These are phyloP conservation scores for Nissolia schottii DNA, from an alignment of 306 rosid species.

Conservation along the genomic window DNA sequence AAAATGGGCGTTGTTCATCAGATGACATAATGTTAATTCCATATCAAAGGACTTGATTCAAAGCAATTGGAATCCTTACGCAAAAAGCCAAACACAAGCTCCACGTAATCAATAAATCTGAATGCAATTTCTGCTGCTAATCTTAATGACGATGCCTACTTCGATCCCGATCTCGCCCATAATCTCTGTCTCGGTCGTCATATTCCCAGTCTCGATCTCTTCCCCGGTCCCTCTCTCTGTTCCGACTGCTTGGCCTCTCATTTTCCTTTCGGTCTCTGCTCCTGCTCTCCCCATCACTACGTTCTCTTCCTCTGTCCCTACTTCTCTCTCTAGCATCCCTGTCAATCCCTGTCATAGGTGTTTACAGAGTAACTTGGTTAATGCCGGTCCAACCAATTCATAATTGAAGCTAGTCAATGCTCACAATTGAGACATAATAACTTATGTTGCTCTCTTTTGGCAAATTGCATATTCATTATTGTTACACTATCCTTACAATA, in stretches of 20 bases:
- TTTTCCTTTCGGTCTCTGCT: slow-evolving; percentile 57
- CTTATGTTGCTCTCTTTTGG: neutral
- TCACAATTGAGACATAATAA: neutral
- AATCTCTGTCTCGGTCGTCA: slow-evolving; percentile 62
- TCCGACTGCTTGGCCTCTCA: slow-evolving; percentile 68
- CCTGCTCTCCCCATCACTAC: slow-evolving; percentile 54
- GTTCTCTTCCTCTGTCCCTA: slow-evolving; percentile 77
- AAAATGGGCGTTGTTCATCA: slow-evolving; percentile 27
- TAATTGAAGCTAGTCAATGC: neutral
- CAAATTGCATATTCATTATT: neutral
- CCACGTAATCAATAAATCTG: slow-evolving; percentile 16
- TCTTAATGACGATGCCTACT: slow-evolving; percentile 58
- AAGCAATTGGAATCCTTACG: slow-evolving; percentile 16
- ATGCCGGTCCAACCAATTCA: slow-evolving; percentile 2
- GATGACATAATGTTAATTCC: slow-evolving; percentile 11
- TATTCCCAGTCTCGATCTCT: slow-evolving; percentile 68
- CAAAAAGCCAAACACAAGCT: slow-evolving; percentile 18
- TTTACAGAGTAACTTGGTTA: slow-evolving; percentile 8
- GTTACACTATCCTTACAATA: neutral
- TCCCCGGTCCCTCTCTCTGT: slow-evolving; percentile 74
- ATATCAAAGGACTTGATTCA: slow-evolving; percentile 18
- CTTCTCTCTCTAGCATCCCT: slow-evolving; percentile 78
- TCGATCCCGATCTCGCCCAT: slow-evolving; percentile 72
- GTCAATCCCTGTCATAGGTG: slow-evolving; percentile 62
- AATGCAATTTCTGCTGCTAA: slow-evolving; percentile 12